phyloP scores from a whole-genome alignment of 768 basidiomycete species.

The Lactarius quietus region DNA sequence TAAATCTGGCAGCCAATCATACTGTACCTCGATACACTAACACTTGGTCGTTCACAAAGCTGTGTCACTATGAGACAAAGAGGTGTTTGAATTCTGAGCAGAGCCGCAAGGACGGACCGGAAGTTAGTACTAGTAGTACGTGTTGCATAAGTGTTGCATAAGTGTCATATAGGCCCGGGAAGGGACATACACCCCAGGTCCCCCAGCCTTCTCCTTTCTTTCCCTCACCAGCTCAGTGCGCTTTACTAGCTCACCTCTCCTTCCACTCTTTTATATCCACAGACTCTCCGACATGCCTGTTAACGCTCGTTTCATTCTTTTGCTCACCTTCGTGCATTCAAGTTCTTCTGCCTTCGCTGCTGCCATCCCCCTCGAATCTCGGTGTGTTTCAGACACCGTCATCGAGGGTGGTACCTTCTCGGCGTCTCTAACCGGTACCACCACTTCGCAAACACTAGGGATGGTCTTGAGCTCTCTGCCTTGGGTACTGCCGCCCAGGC shows the following conservation, averaged over 20 bases:
- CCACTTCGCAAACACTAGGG: neutral
- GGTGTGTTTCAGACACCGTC: conserved; percentile 1
- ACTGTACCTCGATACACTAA: no score
- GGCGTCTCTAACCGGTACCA: conserved; percentile 3
- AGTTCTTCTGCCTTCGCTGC: conserved; percentile 4
- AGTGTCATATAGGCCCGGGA: no score
- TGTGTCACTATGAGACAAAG: no score
- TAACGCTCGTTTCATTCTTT: conserved; percentile 21
- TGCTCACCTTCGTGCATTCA: conserved; percentile 20
- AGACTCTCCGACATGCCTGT: conserved; percentile 12
- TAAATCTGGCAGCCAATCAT: no score
- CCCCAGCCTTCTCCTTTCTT: neutral
- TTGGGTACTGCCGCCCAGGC: neutral
- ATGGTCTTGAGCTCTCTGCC: neutral
- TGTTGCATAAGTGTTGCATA: no score
- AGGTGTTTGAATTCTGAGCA: no score
- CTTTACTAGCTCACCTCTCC: neutral
- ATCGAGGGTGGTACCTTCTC: neutral
- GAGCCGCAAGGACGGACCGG: no score
- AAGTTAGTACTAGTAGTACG: no score
- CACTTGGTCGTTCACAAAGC: no score
- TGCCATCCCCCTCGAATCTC: conserved; percentile 1
- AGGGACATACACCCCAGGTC: no score
- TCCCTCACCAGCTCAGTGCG: conserved; percentile 1
- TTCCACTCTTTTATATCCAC: conserved; percentile 15